Conservation (phyloP, 257 asterid genomes). For the Solanum dulcamara region DNA sequence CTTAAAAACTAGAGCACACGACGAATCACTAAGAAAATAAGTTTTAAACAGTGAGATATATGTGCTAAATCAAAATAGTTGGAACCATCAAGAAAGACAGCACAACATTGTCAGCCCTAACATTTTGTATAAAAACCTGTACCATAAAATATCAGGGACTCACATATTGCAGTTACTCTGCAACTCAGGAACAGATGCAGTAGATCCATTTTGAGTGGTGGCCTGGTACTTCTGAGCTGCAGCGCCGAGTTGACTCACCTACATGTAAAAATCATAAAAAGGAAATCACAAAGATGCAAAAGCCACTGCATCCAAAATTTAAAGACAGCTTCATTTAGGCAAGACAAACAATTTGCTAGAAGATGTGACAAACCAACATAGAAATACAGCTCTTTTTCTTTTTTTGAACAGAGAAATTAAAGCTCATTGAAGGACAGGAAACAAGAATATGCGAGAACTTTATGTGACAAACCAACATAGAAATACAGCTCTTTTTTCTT, state of each 20-base stretch:
- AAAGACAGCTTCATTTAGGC: background rate
- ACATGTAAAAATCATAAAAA: background rate
- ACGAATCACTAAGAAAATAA: background rate
- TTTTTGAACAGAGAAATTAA: too few species aligned
- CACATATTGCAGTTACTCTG: slow-evolving; percentile 93
- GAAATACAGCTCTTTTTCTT: too few species aligned
- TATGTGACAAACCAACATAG: too few species aligned
- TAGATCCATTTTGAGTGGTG: slow-evolving; percentile 65
- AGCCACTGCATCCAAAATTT: background rate
- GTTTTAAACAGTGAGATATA: background rate
- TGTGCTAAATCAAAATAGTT: background rate
- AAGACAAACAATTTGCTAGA: background rate
- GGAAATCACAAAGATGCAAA: background rate
- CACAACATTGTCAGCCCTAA: background rate
- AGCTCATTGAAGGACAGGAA: too few species aligned
- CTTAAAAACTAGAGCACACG: background rate
- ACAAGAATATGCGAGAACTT: too few species aligned
- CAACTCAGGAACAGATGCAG: slow-evolving; percentile 61
- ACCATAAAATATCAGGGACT: slow-evolving; percentile 18
- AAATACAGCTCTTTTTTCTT: too few species aligned
- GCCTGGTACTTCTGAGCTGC: slow-evolving; percentile 97
- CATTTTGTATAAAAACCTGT: background rate
- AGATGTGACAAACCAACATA: background rate
- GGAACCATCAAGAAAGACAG: background rate
- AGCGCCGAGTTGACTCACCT: slow-evolving; percentile 94